These are phyloP conservation scores for Pyrenula aspistea DNA, from an alignment of 495 filamentous ascomycete species.

Conservation along the genomic window DNA sequence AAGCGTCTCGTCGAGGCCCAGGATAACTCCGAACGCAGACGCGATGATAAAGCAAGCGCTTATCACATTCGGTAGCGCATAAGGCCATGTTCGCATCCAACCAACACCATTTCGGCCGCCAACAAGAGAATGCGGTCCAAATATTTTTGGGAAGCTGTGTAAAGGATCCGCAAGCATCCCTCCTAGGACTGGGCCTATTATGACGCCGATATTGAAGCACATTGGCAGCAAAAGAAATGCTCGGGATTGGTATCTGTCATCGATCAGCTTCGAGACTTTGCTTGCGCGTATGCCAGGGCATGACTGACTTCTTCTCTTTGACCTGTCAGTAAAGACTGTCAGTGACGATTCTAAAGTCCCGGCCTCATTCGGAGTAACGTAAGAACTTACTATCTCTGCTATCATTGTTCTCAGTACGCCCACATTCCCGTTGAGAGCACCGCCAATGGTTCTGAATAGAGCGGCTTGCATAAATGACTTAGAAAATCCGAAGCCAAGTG, in stretches of 20 bases:
- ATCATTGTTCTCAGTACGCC: conserved; percentile 78
- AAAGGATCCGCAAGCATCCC: conserved; percentile 64
- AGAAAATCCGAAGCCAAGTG: conserved; percentile 71
- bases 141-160: conserved; percentile 48
- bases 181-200: conserved; percentile 52
- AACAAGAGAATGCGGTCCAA: conserved; percentile 44
- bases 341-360: background rate
- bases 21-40: conserved; percentile 34
- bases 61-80: conserved; percentile 50
- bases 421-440: conserved; percentile 69
- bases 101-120: conserved; percentile 38
- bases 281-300: background rate
- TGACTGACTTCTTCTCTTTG: conserved; percentile 45
- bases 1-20: conserved; percentile 51
- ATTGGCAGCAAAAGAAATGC: conserved; percentile 75
- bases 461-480: conserved; percentile 54
- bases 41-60: conserved; percentile 41
- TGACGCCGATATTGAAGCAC: conserved; percentile 65
- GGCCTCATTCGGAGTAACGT: background rate
- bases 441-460: conserved; percentile 61
- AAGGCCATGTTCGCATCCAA: conserved; percentile 52
- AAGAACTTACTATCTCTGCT: conserved; percentile 49
- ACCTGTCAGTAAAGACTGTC: conserved; percentile 13
- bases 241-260: conserved; percentile 48
- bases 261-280: conserved; percentile 3